Conservation (phyloP, 176 grass and related monocot species). For the Carex scoparia region DNA sequence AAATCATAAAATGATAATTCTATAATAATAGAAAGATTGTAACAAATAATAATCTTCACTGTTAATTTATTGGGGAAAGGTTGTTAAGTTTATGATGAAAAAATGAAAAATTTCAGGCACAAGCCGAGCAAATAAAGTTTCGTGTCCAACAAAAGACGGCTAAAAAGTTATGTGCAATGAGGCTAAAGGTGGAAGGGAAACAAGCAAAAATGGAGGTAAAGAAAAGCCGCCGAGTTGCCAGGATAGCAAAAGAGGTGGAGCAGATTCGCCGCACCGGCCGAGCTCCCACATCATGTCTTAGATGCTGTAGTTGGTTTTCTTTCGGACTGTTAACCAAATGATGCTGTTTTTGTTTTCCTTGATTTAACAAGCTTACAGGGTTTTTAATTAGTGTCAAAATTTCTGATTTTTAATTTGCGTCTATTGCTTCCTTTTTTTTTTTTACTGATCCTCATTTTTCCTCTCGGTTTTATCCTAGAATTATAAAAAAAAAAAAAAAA, state of each 20-base stretch:
- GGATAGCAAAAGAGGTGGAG: constrained; percentile 60
- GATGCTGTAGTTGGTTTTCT: constrained; percentile 74
- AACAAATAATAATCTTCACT: background rate
- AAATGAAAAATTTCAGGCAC: constrained; percentile 35
- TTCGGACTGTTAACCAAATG: constrained; percentile 19
- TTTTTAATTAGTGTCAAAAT: background rate
- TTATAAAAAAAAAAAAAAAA: background rate
- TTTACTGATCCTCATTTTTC: background rate
- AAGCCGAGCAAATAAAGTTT: constrained; percentile 60
- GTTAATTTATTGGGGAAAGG: background rate
- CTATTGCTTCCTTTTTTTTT: background rate
- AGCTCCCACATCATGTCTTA: constrained; percentile 24
- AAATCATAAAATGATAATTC: background rate
- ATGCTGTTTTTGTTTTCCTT: background rate
- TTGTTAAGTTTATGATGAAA: background rate
- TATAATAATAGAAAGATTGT: background rate
- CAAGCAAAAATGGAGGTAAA: constrained; percentile 52
- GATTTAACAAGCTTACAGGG: background rate
- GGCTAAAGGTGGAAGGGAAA: constrained; percentile 52
- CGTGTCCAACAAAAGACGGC: constrained; percentile 48
- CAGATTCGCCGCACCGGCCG: constrained; percentile 59
- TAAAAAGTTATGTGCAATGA: constrained; percentile 33
- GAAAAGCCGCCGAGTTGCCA: constrained; percentile 40
- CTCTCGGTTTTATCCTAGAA: background rate
- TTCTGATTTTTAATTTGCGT: background rate